These are phyloP conservation scores for Warburgia ugandensis DNA, from an alignment of 164 flowering plant genomes.

Conservation along the genomic window DNA sequence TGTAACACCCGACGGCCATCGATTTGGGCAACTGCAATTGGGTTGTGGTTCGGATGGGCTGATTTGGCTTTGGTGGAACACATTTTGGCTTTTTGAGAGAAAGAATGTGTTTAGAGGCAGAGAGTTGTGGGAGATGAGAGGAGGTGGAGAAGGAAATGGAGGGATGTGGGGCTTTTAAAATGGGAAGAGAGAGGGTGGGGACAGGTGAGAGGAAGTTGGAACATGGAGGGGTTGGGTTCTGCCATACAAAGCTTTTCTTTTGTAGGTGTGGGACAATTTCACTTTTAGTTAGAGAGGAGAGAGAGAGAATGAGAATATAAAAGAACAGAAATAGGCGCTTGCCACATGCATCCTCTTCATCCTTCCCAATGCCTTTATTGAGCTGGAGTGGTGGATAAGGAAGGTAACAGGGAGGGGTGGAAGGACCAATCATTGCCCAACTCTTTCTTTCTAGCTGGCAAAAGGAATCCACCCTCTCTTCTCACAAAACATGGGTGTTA, in stretches of 20 bases:
- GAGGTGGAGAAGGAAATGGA: background rate
- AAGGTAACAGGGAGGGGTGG: conserved; percentile 22
- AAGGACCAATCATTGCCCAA: conserved; percentile 26
- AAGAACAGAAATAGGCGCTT: conserved; percentile 11
- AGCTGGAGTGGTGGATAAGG: conserved; percentile 38
- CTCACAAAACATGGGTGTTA: no score
- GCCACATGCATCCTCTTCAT: conserved; percentile 15
- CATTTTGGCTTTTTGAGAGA: conserved; percentile 26
- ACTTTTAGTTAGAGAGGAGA: background rate
- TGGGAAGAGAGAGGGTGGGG: conserved; percentile 21
- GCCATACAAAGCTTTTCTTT: conserved; percentile 31
- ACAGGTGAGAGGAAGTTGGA: conserved; percentile 25
- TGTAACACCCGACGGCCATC: conserved; percentile 62
- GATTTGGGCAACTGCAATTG: no score
- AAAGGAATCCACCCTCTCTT: no score
- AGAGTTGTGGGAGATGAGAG: no score
- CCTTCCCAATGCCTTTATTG: conserved; percentile 21
- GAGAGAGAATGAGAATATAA: conserved; percentile 3
- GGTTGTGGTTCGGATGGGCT: no score
- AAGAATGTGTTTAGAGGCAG: background rate
- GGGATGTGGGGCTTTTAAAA: conserved; percentile 6
- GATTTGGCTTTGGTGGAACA: conserved; percentile 39
- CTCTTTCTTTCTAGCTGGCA: no score
- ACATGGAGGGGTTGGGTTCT: conserved; percentile 41
- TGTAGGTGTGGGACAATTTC: conserved; percentile 9